Base-by-base conservation (phyloP, 352 stramenopile species). In the Phytophthora megakarya region DNA sequence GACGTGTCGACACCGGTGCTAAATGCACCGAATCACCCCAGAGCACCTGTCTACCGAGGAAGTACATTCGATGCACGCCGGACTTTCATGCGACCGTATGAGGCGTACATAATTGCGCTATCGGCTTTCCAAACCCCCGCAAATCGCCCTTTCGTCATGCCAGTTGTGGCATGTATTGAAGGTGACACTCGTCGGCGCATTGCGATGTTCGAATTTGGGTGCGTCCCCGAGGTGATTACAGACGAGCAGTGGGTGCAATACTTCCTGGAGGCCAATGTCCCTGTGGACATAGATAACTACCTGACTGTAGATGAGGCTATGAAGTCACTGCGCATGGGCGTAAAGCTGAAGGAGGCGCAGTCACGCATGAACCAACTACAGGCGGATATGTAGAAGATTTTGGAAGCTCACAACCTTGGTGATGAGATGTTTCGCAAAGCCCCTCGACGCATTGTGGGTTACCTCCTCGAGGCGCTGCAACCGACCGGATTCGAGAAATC, bases 151-250 rank as follows among this genome's bases (percentile, higher is more conserved):
- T 32, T 32, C 9, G 26, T 32, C 26, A 32, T 32, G 26, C 26
- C 26, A 9, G 26, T 32, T 5, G 9, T 32, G 5, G 9, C 26
- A 9, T 32, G 26, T 32, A 32, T 32, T 32, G 26, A 32, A 32
- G 46, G 46, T 8, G 21, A 54, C 19, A 54, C 46, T 9, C 46
- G 18, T 32, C 46, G 30, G 3, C 46, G 46, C 30, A 54, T 54
- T 9, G 46, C 46, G 18, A 43, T 54, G 46, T 42, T 54, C n/a
- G n/a, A n/a, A n/a, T n/a, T n/a, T n/a, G n/a, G n/a, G n/a, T 54
- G 46, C 25, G 18, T 28, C 25, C 46, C 46, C 15, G 30, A 54
- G 15, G 10, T 8, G 30, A 54, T 54, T 16, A 57, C 32, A 9
- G 48, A 56, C 15, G 19, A 56, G 12, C 21, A 56, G 7, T 45